Base-by-base conservation (phyloP, 116 monocot species). In the Dioscorea cayenensis region DNA sequence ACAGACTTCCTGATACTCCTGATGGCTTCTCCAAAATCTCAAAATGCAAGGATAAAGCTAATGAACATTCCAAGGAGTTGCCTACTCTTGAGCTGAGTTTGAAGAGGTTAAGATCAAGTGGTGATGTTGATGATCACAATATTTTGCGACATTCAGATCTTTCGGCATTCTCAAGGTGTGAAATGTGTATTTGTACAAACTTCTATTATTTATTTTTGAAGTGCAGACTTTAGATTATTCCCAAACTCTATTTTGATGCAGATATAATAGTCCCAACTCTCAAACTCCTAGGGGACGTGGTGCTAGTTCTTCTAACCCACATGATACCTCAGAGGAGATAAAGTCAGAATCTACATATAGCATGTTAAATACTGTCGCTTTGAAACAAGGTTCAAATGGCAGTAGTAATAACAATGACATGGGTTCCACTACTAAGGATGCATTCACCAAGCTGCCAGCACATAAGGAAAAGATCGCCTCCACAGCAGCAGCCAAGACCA, bases 151-250 rank as follows among this genome's bases (percentile, higher is more conserved):
- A 73, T 76, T 99, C 94, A 20, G 82, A 94, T 69, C 67, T 75
- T 14, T 99, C 99, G 67, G 99, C 99, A 29, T 99, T 99, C 76
- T 87, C 91, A 67, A 94, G 94, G 99, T 99, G 83, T 63, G 20
- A 62, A 62, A 62, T 27, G 43, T 10, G 6, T 6, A 10, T 3
- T 43, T 43, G 7, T 43, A 5, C 43, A 0, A 21, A 62, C 10
- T 11, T 22, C 62, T 23, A 62, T 20, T 20, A 9, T 62, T 27
- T 23, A 55, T 19, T 55, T 32, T 16, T 55, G 55, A 55, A 5
- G 13, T 55, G 55, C 60, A n/a, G 21, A 22, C n/a, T n/a, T 22
- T 62, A 9, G 62, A 22, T 27, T 7, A 20, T 5, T 62, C 25
- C 23, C 21, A 62, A 62, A 5, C 21, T 64, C 22, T 25, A 12